Percentiles rank a stretch among this genome's conserved stretches.
These are phyloP conservation scores for Paxillus ammoniavirescens DNA, from an alignment of 768 basidiomycete genomes.

Conservation along the genomic window DNA sequence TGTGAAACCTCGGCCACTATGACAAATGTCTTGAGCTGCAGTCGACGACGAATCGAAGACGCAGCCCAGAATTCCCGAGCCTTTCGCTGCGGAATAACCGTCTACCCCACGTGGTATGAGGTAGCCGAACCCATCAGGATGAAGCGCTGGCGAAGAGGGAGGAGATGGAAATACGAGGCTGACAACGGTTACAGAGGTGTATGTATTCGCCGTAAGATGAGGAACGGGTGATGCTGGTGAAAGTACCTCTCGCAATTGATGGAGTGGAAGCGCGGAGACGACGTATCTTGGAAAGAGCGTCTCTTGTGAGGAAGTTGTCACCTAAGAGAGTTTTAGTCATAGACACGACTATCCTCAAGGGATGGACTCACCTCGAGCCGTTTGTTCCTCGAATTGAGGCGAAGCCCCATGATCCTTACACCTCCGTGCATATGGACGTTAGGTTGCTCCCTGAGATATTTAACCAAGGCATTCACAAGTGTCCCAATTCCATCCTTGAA, in stretches of 20 bases:
- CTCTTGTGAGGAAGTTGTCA: constrained; percentile 33
- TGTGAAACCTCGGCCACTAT: constrained; percentile 41
- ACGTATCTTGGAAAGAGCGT: constrained; percentile 55
- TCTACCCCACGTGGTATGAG: constrained; percentile 76
- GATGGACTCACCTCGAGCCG: constrained; percentile 44
- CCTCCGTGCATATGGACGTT: constrained; percentile 61
- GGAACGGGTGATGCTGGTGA: constrained; percentile 46
- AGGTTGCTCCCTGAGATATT: constrained; percentile 39
- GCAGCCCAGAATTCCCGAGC: constrained; percentile 68
- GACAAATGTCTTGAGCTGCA: constrained; percentile 48
- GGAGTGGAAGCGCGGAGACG: constrained; percentile 76
- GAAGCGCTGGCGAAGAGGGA: constrained; percentile 43
- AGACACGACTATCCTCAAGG: constrained; percentile 1
- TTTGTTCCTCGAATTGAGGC: constrained; percentile 29
- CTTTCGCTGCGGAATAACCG: constrained; percentile 43
- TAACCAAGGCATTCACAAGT: constrained; percentile 56
- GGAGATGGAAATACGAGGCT: constrained; percentile 76
- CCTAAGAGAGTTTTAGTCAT: constrained; percentile 19
- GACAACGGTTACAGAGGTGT: constrained; percentile 82
- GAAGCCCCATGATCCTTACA: constrained; percentile 38
- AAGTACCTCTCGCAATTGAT: constrained; percentile 46
- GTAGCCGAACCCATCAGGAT: constrained; percentile 91
- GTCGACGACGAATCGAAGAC: constrained; percentile 88
- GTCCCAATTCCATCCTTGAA: constrained; percentile 74
- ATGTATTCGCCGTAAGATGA: constrained; percentile 65